Base-by-base conservation (phyloP, 352 stramenopile genomes). In the Phytophthora tentaculata region DNA sequence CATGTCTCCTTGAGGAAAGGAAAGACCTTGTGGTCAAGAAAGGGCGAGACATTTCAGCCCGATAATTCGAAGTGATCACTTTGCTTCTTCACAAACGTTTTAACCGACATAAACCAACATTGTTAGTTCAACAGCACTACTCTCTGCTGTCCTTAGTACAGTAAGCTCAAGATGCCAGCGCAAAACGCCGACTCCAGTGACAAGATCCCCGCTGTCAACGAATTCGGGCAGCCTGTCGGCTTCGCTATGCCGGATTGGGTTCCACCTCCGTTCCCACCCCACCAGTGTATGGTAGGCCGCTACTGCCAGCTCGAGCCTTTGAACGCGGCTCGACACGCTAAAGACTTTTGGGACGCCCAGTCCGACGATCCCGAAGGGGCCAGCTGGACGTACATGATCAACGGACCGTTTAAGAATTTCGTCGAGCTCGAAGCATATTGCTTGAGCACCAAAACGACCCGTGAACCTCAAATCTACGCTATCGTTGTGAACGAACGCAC, bases 281-380 rank as follows among this genome's bases (percentile, higher is more conserved):
- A 52, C 51, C 47, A 26, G 8, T 61, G 17, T 5, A 16, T 71
- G 20, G 24, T 43, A 20, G 57, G 64, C 14, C 22, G 32, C 32
- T 67, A 72, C 22, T 72, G 64, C 22, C 64, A 62, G 26, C 39
- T 72, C 16, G 64, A 72, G n/a, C 64, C 64, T 29, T 26, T 72
- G 19, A 51, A 50, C 12, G 44, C 32, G 6, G 20, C 28, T 32
- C 28, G 28, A 8, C 28, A 32, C 8, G 28, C 28, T 3, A 32
- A 8, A 32, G 28, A 32, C 28, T 32, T 32, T 8, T 32, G 28
- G 28, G 28, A 32, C 8, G 28, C 28, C 28, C 28, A 32, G 28
- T 10, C 17, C 61, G 22, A 22, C 23, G 64, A 72, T 23, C 57
- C 28, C 6, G 54, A 50, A 41, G 64, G 44, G 7, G 23, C 37